Base-by-base conservation (phyloP, 2,329 filamentous ascomycete species). In the Microsporum audouinii region DNA sequence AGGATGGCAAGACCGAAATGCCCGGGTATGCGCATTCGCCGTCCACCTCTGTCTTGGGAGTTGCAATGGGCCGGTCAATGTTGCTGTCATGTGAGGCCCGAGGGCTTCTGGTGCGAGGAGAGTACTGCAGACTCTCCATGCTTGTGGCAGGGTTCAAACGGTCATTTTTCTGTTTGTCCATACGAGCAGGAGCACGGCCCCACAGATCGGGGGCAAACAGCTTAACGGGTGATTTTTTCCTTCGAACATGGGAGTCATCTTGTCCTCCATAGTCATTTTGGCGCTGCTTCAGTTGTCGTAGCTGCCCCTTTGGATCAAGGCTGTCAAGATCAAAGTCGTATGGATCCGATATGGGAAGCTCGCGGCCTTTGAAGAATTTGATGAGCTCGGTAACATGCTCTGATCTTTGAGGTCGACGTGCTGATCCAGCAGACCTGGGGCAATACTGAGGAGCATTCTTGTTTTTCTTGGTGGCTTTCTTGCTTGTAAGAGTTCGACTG, bases 321-420 rank as follows among this genome's bases (percentile, higher is more conserved):
- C 36, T 57, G 17, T 57, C 36, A 14, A 57, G 39, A 12, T 59
- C 57, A 33, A 51, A 47, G 2, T 60, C 36, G 31, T 49, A 41
- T 27, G 61, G 58, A 17, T 60, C 39, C n/a, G 62, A 49, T 7
- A 61, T 58, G 57, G 70, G 62, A 17, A 60, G 60, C 58, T 68
- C 68, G 56, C 69, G 69, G 3, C 67, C 65, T 58, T 74, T 72
- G 43, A 75, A 72, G 63, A 74, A 73, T 45, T 67, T 70, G 47
- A 74, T 68, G 10, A 75, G 67, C 51, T 75, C 73, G 34, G 69
- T 66, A 31, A 73, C 62, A 58, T 68, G 69, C 47, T 75, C 72
- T 60, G 67, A 71, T 43, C 67, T 68, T 58, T 66, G 65, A 47
- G 65, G 65, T 60, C 66, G 65, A 60, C 69, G 67, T n/a, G 69